These are phyloP conservation scores for Hymenoscyphus linearis DNA, from an alignment of 2,329 filamentous ascomycete genomes.

Conservation along the genomic window DNA sequence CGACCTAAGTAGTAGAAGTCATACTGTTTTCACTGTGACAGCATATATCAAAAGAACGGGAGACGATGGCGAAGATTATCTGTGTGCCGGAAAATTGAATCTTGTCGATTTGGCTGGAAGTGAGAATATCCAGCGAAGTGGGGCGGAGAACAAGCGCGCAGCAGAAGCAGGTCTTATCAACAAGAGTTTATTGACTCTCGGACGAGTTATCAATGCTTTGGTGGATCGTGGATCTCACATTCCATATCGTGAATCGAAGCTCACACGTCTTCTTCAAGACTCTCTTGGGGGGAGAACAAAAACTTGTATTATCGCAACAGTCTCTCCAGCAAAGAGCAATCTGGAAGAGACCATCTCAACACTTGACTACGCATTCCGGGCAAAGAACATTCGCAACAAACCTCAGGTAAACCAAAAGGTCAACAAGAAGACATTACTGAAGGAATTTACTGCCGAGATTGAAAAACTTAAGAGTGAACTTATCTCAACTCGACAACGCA, in stretches of 20 bases:
- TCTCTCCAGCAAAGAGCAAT: conserved; percentile 92
- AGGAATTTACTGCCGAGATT: conserved; percentile 87
- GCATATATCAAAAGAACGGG: conserved; percentile 78
- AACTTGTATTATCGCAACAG: conserved; percentile 96
- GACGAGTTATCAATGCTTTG: conserved; percentile 93
- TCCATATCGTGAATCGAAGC: conserved; percentile 87
- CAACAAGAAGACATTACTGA: conserved; percentile 86
- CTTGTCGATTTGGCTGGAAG: conserved; percentile 94
- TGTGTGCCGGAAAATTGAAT: conserved; percentile 90
- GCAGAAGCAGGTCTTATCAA: conserved; percentile 96
- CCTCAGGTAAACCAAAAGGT: conserved; percentile 90
- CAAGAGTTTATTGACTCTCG: conserved; percentile 91
- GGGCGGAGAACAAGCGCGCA: conserved; percentile 95
- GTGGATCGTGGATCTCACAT: conserved; percentile 89
- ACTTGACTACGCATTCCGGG: conserved; percentile 92
- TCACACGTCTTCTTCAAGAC: conserved; percentile 91
- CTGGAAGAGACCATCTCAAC: conserved; percentile 98
- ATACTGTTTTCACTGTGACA: conserved; percentile 96
- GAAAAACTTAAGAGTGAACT: conserved; percentile 92
- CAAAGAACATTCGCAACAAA: conserved; percentile 98
- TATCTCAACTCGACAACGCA: conserved; percentile 85
- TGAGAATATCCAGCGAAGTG: conserved; percentile 95
- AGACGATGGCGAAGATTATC: conserved; percentile 81
- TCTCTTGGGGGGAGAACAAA: conserved; percentile 93
- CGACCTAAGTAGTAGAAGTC: conserved; percentile 91